phyloP scores from a whole-genome alignment of 1,139 yeast species.

The Geotrichum citri-aurantii region DNA sequence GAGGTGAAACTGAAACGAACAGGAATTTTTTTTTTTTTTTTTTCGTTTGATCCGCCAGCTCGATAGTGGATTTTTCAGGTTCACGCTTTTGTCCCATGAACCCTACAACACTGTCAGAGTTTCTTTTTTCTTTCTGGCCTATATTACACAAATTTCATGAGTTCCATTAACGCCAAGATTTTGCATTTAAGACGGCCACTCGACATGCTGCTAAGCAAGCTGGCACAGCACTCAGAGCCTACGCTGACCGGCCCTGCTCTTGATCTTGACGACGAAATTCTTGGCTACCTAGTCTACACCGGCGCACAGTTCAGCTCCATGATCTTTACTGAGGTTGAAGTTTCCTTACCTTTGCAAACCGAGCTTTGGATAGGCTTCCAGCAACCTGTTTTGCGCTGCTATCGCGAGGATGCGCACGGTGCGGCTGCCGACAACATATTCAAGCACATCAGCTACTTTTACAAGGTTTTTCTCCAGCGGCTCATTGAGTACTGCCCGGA shows the following conservation, averaged over 20 bases:
- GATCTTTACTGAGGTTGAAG: conserved; percentile 16
- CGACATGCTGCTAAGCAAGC: conserved; percentile 2
- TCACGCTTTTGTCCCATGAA: background rate
- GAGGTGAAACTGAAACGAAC: background rate
- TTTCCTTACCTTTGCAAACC: conserved; percentile 11
- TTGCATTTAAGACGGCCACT: conserved; percentile 3
- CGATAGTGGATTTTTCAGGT: background rate
- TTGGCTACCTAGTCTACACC: conserved; percentile 16
- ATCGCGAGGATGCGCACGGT: conserved; percentile 11
- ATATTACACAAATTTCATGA: background rate
- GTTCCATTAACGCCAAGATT: background rate
- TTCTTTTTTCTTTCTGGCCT: background rate
- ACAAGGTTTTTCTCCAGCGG: conserved; percentile 20
- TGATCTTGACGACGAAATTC: conserved; percentile 18
- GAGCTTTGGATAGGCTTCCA: conserved; percentile 17
- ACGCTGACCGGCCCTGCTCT: background rate
- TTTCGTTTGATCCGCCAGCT: background rate
- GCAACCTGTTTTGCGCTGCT: conserved; percentile 12
- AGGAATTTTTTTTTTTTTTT: background rate
- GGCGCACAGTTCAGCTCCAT: conserved; percentile 18
- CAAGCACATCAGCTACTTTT: conserved; percentile 19
- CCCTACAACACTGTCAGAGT: background rate
- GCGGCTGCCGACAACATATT: conserved; percentile 13
- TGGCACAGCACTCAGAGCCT: background rate
- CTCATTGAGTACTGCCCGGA: conserved; percentile 19